Evolutionary conservation across 169 alveolate genomes (phyloP), one percentile per base, ranked within the genome.

Genomic region (Eimeria maxima): DNA sequence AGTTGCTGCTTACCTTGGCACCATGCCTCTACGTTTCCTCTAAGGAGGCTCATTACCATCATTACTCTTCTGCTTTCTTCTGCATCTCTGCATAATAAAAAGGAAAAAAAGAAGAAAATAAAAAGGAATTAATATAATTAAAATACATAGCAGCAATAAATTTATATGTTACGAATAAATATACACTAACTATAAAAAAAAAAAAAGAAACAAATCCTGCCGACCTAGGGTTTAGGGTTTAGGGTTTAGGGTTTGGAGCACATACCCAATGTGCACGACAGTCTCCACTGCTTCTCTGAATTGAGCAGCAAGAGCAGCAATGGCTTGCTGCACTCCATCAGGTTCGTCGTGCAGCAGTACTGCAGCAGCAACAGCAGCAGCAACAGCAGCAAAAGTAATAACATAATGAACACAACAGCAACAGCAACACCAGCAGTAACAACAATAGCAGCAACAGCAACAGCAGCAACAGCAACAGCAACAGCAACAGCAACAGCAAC

Each of bases 21-120:
- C 87, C 87, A 76, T 8, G 53, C 60, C 87, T 76, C 87, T 10
- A 76, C 87, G 22, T 76, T 76, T 11, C 87, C 87, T 42, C 87
- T 27, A 10, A 76, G 10, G 5, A 76, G n/a, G 42, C 87, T 76
- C 87, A 76, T 33, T 6, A 76, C 60, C 87, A 44, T 76, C 87
- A 76, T 42, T 14, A 76, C 87, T 14, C 87, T 38, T n/a, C 87
- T 38, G 55, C 87, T 38, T 45, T 76, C 87, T 42, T 76, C 87
- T 45, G 63, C 55, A 42, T 76, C 87, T 24, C 87, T 76, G 47
- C 87, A 76, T 16, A 7, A 50, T 50, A 11, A 50, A 50, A 50
- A 50, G 57, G 5, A 50, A 50, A 7, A 44, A 8, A 47, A 47
- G 29, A 4, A 80, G 18, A n/a, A 14, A 22, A 22, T 20, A 33